Base-by-base conservation (phyloP, 2,329 filamentous ascomycete genomes). In the Exophiala oligosperma region DNA sequence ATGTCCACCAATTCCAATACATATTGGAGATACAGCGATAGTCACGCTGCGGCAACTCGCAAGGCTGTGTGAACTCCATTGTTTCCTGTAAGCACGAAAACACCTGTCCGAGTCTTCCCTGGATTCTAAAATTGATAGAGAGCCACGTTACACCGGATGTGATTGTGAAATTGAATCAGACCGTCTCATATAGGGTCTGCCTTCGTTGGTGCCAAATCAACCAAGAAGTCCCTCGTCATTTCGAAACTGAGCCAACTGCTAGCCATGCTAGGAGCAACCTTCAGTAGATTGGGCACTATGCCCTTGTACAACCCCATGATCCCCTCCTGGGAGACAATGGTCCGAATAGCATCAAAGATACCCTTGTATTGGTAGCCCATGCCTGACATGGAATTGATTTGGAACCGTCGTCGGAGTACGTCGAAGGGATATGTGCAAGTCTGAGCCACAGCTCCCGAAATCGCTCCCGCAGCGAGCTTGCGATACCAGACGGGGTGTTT, bases 201-300 rank as follows among this genome's bases (percentile, higher is more conserved):
- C 24, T 61, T 60, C 9, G 57, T 50, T 14, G 62, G 59, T 9
- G 49, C 54, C 21, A 67, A 54, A 23, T 53, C 49, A 35, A 95
- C 79, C 41, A 97, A 77, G 70, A 95, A 89, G 74, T 99, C 94
- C 64, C 94, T 84, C 7, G 91, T 93, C 72, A 97, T 79, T 76
- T 99, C 94, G 72, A 96, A 99, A 74, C 92, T 97, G 61, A 97
- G 84, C 93, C 94, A 99, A 74, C 91, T 97, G 67, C 92, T 95
- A 14, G 94, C 94, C 93, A 99, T 99, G 73, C 92, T 97, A 2
- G 94, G 94, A 6, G 94, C 93, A 14, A 99, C 94, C 76, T 99
- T 99, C 61, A 99, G 83, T 23, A 99, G 80, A 70, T 99, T 99
- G 0, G 94, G 94, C 14, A 92, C 85, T 66, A 99, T 93, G 56